These are phyloP conservation scores for Trichoderma aggressivum DNA, from an alignment of 2,329 filamentous ascomycete species.

Conservation along the genomic window DNA sequence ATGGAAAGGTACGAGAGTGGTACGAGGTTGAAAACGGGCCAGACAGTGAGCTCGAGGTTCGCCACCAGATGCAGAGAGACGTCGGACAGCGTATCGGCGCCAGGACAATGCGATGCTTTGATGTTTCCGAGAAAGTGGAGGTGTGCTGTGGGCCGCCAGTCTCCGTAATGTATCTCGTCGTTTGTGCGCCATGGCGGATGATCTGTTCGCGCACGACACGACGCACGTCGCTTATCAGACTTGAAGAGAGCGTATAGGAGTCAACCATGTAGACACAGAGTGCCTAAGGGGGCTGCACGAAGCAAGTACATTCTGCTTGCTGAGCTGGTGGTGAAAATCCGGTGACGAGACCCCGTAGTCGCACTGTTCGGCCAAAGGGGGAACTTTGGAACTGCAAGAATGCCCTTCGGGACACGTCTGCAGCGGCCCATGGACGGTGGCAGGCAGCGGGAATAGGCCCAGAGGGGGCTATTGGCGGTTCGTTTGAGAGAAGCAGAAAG, in stretches of 20 bases:
- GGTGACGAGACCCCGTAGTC: neutral
- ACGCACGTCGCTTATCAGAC: slow-evolving; percentile 17
- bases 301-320: neutral
- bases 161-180: slow-evolving; percentile 17
- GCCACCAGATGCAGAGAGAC: slow-evolving; percentile 1
- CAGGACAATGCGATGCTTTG: slow-evolving; percentile 12
- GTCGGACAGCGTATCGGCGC: neutral
- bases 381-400: slow-evolving; percentile 16
- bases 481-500: slow-evolving; percentile 10
- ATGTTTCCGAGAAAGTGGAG: slow-evolving; percentile 16
- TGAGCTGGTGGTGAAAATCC: slow-evolving; percentile 14
- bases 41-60: neutral
- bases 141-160: slow-evolving; percentile 12
- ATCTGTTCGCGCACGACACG: slow-evolving; percentile 10
- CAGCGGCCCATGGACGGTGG: slow-evolving; percentile 2
- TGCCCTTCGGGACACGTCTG: slow-evolving; percentile 13
- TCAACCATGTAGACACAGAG: slow-evolving; percentile 4
- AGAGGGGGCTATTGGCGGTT: slow-evolving; percentile 8
- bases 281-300: slow-evolving; percentile 16
- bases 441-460: neutral
- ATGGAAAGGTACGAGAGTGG: neutral
- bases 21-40: neutral
- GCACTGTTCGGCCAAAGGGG: slow-evolving; percentile 12
- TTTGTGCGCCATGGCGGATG: slow-evolving; percentile 10
- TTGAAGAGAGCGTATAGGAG: slow-evolving; percentile 2